Evolutionary conservation across 768 basidiomycete genomes (phyloP), one percentile per base, ranked within the genome.

Genomic region (Cystobasidium onofrii): DNA sequence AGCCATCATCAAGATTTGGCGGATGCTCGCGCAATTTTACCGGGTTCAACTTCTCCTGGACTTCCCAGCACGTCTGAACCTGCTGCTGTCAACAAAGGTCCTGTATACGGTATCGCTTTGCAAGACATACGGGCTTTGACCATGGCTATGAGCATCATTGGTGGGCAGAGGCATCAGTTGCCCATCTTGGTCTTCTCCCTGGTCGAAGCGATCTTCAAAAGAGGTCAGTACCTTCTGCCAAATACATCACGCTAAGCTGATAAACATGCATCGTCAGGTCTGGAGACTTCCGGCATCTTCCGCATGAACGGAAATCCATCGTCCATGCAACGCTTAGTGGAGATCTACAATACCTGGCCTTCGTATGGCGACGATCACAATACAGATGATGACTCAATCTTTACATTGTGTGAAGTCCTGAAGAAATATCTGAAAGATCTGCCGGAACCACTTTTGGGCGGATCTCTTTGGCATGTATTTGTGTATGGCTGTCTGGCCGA

Each of bases 371-470:
- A 71, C 55, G 69, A 71, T 39, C n/a, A 54, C 10, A 71, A 39
- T 27, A 33, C 55, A 23, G 69, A 71, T 15, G 29, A 55, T 9
- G 52, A 71, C 4, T 33, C 69, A 15, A 36, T 71, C 2, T 71
- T 57, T 31, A 71, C 69, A 15, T 36, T 71, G 6, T 71, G 69
- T 27, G 69, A 71, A 54, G 33, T 71, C 27, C 54, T 87, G 29
- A 83, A 84, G 15, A 82, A 83, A 1, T 87, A 84, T 74, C 81
- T 87, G 66, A 82, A 83, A 20, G 81, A 83, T 64, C 81, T 87
- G 7, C 84, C 86, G 0, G 79, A 80, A 61, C 83, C 86, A 0
- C 80, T 87, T 27, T 76, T 87, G 60, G 83, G 84, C 63, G 78
- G 81, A 1, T 79, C 78, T 0, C 78, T 86, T 18, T 83, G 83